Evolutionary conservation across 176 grass and related monocot species (phyloP).

Genomic region (Phragmites australis): DNA sequence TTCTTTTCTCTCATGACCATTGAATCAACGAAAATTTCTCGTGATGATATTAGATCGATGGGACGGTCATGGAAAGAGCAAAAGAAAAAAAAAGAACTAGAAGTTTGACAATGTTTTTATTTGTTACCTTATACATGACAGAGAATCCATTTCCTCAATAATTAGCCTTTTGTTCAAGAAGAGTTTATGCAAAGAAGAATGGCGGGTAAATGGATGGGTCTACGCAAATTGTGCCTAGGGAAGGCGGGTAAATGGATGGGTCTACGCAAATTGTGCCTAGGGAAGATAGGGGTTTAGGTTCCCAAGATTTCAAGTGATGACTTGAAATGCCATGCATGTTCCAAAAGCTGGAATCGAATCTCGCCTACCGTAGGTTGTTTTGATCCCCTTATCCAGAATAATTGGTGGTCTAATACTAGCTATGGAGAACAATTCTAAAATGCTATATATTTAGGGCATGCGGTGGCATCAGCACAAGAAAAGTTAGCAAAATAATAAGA

Average conservation of each 20-base stretch:
- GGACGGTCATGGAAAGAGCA: neutral
- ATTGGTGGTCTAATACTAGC: neutral
- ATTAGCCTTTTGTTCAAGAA: neutral
- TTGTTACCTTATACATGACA: neutral
- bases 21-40: no score
- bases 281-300: neutral
- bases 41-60: neutral
- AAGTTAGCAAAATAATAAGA: neutral
- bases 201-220: no score
- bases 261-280: no score
- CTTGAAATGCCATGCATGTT: neutral
- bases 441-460: neutral
- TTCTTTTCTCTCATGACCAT: neutral
- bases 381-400: neutral
- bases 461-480: neutral
- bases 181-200: neutral
- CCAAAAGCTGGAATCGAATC: neutral
- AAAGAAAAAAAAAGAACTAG: neutral
- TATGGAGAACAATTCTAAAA: neutral
- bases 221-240: no score
- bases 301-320: neutral
- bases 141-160: neutral
- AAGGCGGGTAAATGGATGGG: no score
- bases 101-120: neutral
- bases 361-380: neutral